phyloP scores from a whole-genome alignment of 2,329 filamentous ascomycete species.

The Alternaria solani region DNA sequence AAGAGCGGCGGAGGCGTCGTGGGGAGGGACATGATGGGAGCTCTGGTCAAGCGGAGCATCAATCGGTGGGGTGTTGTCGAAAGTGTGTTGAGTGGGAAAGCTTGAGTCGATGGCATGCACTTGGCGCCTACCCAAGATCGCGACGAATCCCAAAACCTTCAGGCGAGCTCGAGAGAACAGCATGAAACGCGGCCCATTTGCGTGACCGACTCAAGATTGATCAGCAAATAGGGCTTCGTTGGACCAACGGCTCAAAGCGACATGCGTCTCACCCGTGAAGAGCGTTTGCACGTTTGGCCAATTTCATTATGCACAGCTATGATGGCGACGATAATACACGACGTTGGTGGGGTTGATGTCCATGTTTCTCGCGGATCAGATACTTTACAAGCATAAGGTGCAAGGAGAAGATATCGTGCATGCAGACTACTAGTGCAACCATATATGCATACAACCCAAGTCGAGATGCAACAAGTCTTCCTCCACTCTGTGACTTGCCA shows the following conservation, averaged over 20 bases:
- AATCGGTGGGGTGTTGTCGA: constrained; percentile 70
- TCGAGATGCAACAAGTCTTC: background rate
- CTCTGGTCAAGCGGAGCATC: constrained; percentile 67
- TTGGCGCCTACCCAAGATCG: background rate
- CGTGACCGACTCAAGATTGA: too few species aligned
- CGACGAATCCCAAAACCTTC: background rate
- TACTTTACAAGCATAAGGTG: background rate
- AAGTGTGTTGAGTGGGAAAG: constrained; percentile 22
- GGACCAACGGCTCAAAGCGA: background rate
- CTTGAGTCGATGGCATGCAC: constrained; percentile 9
- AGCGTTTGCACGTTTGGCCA: background rate
- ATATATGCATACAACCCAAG: background rate
- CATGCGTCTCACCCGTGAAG: background rate
- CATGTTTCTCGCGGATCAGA: too few species aligned
- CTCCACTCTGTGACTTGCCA: background rate
- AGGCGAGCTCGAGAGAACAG: background rate
- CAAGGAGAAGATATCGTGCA: background rate
- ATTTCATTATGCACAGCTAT: background rate
- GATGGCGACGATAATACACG: background rate
- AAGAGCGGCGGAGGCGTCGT: constrained; percentile 82
- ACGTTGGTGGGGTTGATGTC: background rate
- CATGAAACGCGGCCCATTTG: rapidly evolving
- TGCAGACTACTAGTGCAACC: background rate
- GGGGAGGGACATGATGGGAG: constrained; percentile 68
- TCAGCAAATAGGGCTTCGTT: background rate